Percentiles rank a stretch among this genome's conserved stretches.
Conservation (phyloP, 2,329 filamentous ascomycete genomes). For the Daldinia sp. region DNA sequence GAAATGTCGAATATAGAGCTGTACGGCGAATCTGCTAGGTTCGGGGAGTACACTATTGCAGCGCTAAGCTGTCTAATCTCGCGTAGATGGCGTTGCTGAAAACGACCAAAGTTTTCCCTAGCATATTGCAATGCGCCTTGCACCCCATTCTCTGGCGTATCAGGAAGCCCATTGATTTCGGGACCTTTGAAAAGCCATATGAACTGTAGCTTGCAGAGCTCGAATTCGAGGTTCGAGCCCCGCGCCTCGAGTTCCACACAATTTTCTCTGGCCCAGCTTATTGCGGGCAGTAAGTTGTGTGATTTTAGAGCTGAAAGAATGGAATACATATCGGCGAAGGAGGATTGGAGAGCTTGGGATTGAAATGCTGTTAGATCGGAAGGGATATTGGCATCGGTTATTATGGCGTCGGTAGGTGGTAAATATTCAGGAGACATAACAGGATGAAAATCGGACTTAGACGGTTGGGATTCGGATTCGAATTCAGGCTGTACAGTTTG, state of each 20-base stretch:
- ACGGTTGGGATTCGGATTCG: constrained; percentile 42
- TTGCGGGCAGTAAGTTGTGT: constrained; percentile 83
- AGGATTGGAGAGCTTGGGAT: constrained; percentile 76
- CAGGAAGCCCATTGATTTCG: constrained; percentile 65
- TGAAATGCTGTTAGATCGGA: constrained; percentile 69
- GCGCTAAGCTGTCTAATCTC: constrained; percentile 86
- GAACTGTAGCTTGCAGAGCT: constrained; percentile 89
- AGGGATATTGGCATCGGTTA: constrained; percentile 52
- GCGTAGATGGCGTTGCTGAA: constrained; percentile 77
- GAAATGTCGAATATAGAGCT: constrained; percentile 79
- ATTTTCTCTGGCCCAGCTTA: constrained; percentile 84
- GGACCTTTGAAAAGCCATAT: constrained; percentile 85
- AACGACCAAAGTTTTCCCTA: constrained; percentile 76
- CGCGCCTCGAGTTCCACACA: constrained; percentile 78
- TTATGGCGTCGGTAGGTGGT: constrained; percentile 46
- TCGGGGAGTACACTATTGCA: constrained; percentile 82
- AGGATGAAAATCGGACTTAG: constrained; percentile 36
- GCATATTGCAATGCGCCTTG: constrained; percentile 81
- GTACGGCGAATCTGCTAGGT: constrained; percentile 83
- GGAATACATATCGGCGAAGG: constrained; percentile 90
- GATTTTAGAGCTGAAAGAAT: constrained; percentile 84
- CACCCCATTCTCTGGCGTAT: constrained; percentile 65
- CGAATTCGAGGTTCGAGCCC: constrained; percentile 94
- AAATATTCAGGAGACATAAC: constrained; percentile 25
- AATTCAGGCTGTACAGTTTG: constrained; percentile 3